Base-by-base conservation (phyloP, 352 stramenopile genomes). In the Globisporangium emineosum region DNA sequence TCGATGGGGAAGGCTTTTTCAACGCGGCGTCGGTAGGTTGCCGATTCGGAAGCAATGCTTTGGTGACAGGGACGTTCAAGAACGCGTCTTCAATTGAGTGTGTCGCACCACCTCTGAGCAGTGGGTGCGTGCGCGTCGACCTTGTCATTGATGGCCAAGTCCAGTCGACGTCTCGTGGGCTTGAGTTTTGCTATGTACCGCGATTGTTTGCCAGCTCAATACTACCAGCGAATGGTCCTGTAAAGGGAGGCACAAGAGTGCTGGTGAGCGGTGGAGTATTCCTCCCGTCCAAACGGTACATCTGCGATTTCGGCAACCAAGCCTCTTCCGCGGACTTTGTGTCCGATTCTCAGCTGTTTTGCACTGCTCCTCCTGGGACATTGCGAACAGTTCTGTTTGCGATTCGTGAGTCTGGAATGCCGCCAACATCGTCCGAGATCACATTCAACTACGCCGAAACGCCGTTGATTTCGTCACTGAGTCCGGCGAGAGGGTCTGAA, bases 241-340 rank as follows among this genome's bases (percentile, higher is more conserved):
- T 43, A 15, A 63, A 57, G 25, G 78, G 78, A 13, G 71, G 73
- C n/a, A 87, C 78, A 1, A 60, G 73, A 21, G 67, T 83, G 4
- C 5, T 81, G 2, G 52, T 87, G 2, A 67, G 37, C 54, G 78
- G 76, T 13, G 65, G 72, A 1, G 27, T 51, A 12, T 83, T 86
- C 52, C 25, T 56, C 7, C 19, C 27, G 3, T 56, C 69, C 29
- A 56, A 32, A 30, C 51, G 23, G 13, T 80, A 80, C 15, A 37
- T 13, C 0, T 83, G 76, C 17, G 21, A 35, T 1, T 83, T 83
- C 67, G 76, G 71, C 3, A 43, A 69, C 10, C 27, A 49, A 7
- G 32, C 35, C 5, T 42, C 68, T 5, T 42, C 50, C 9, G 71
- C 73, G 0, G 68, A 69, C 3, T 76, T 66, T 57, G 57, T 81